Percentiles rank a stretch among this genome's conserved stretches.
These are phyloP conservation scores for Vanrija sp. DNA, from an alignment of 1,284 basidiomycete species.

Conservation along the genomic window DNA sequence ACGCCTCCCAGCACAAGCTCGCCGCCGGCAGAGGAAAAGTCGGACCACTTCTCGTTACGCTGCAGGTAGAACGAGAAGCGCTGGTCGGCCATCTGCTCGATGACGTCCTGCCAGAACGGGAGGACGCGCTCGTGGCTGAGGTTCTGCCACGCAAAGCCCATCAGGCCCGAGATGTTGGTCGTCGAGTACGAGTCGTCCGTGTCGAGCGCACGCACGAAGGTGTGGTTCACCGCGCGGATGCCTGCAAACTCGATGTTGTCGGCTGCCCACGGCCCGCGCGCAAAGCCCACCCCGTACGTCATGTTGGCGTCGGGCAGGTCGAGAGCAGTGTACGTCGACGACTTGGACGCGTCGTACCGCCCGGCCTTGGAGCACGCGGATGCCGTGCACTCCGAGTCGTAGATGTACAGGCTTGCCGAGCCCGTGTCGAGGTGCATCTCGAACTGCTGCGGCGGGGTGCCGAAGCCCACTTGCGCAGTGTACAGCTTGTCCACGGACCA, in stretches of 20 bases:
- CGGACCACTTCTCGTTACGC: conserved; percentile 57
- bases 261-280: conserved; percentile 62
- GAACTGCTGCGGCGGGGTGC: conserved; percentile 51
- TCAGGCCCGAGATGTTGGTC: conserved; percentile 49
- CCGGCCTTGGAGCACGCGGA: conserved; percentile 29
- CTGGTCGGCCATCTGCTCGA: conserved; percentile 62
- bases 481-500: conserved; percentile 21
- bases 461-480: conserved; percentile 39
- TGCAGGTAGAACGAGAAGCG: conserved; percentile 79
- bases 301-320: conserved; percentile 59
- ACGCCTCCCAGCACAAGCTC: conserved; percentile 58
- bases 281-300: conserved; percentile 75
- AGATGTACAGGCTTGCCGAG: conserved; percentile 42
- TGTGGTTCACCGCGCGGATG: conserved; percentile 65
- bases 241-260: conserved; percentile 78
- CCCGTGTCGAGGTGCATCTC: no score
- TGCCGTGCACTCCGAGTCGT: conserved; percentile 23
- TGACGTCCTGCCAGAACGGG: conserved; percentile 62
- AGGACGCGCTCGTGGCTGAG: conserved; percentile 49
- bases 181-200: conserved; percentile 1
- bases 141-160: conserved; percentile 52
- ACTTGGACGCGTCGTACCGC: conserved; percentile 29
- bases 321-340: conserved; percentile 29
- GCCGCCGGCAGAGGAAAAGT: conserved; percentile 58
- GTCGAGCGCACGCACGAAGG: conserved; percentile 48